Conservation (phyloP, 495 filamentous ascomycete species). For the Cercophora samala region DNA sequence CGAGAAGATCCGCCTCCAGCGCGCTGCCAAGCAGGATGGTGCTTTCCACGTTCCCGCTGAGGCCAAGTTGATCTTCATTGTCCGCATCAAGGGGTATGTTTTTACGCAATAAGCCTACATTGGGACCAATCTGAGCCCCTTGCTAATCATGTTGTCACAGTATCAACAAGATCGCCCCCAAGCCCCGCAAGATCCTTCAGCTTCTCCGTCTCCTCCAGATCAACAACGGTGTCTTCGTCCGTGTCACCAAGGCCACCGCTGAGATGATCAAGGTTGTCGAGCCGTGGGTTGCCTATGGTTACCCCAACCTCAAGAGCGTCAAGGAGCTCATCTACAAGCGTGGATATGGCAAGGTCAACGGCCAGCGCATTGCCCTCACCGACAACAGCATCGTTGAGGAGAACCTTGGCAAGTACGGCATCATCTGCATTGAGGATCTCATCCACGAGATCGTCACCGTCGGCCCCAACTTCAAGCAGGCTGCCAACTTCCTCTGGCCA, state of each 20-base stretch:
- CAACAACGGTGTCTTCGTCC: conserved; percentile 99
- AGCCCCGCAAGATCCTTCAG: conserved; percentile 99
- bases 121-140: background rate
- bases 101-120: background rate
- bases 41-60: conserved; percentile 91
- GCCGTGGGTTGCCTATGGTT: conserved; percentile 97
- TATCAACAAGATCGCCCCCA: conserved; percentile 99
- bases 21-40: conserved; percentile 85
- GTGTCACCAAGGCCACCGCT: conserved; percentile 92
- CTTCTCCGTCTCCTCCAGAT: conserved; percentile 98
- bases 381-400: conserved; percentile 98
- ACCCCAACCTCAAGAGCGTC: conserved; percentile 97
- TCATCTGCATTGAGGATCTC: conserved; percentile 98
- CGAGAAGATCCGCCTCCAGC: conserved; percentile 91
- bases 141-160: conserved; percentile 38
- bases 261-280: conserved; percentile 98
- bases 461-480: conserved; percentile 99
- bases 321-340: conserved; percentile 99
- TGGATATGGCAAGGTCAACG: conserved; percentile 95
- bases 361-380: conserved; percentile 91
- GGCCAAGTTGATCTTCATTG: conserved; percentile 94
- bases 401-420: conserved; percentile 93
- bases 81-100: conserved; percentile 94
- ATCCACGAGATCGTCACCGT: conserved; percentile 99
- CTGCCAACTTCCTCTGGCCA: conserved; percentile 99